Evolutionary conservation across 164 flowering plant species (phyloP).

Genomic region (Nymphaea colorata): DNA sequence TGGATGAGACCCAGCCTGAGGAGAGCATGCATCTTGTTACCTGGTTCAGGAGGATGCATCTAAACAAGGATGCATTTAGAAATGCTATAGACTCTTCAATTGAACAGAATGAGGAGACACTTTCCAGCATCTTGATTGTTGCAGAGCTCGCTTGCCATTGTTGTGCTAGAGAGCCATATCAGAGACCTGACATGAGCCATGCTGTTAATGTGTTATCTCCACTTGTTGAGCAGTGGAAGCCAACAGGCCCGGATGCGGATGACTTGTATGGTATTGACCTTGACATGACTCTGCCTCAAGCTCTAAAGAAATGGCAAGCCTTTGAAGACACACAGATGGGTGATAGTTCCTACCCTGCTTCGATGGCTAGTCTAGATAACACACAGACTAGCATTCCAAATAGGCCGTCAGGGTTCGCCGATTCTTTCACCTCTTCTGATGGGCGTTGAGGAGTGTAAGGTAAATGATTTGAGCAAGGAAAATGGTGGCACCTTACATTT

Average conservation of each 20-base stretch:
- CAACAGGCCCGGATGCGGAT: constrained; percentile 19
- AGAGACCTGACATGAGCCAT: constrained; percentile 50
- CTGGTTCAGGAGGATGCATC: constrained; percentile 28
- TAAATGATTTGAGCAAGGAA: neutral
- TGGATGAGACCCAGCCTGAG: constrained; percentile 24
- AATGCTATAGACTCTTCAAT: constrained; percentile 23
- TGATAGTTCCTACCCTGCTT: constrained; percentile 12
- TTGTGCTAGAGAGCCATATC: constrained; percentile 39
- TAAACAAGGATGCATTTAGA: constrained; percentile 21
- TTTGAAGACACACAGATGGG: constrained; percentile 29
- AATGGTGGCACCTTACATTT: neutral
- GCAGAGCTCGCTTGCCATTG: constrained; percentile 49
- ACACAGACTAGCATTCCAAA: constrained; percentile 72
- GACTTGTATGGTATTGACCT: constrained; percentile 18
- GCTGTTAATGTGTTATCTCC: constrained; percentile 35
- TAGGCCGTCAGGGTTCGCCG: constrained; percentile 55
- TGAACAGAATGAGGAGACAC: constrained; percentile 32
- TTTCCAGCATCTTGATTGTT: constrained; percentile 24
- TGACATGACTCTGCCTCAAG: constrained; percentile 24
- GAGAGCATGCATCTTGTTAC: constrained; percentile 32
- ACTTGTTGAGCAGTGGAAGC: constrained; percentile 49
- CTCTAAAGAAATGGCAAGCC: constrained; percentile 26
- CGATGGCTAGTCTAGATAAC: constrained; percentile 32
- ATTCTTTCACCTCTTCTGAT: constrained; percentile 61
- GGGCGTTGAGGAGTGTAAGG: constrained; percentile 18